These are phyloP conservation scores for Gaeumannomyces sp. DNA, from an alignment of 2,329 filamentous ascomycete genomes.

Conservation along the genomic window DNA sequence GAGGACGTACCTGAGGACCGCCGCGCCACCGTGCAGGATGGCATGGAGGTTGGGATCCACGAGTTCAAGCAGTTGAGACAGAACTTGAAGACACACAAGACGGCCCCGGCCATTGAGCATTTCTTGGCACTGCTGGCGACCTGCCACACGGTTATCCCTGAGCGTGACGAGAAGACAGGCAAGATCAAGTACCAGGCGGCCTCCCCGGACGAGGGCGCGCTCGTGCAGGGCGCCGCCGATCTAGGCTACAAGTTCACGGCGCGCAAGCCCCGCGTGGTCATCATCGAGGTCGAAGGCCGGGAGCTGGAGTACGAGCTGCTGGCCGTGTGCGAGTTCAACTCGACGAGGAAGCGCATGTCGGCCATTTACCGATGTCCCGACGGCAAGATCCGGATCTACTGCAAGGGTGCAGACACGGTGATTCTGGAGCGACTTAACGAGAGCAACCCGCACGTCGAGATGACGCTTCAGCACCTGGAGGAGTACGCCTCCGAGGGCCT, in stretches of 20 bases:
- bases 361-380: slow-evolving; percentile 95
- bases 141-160: slow-evolving; percentile 96
- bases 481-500: slow-evolving; percentile 97
- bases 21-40: slow-evolving; percentile 71
- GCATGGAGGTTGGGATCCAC: slow-evolving; percentile 70
- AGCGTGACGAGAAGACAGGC: slow-evolving; percentile 68
- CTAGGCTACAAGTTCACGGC: slow-evolving; percentile 89
- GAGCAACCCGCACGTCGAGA: slow-evolving; percentile 79
- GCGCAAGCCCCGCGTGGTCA: slow-evolving; percentile 81
- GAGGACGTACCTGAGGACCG: slow-evolving; percentile 90
- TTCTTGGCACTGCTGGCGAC: slow-evolving; percentile 82
- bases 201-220: slow-evolving; percentile 92
- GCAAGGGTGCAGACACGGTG: slow-evolving; percentile 95
- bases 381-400: slow-evolving; percentile 88
- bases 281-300: slow-evolving; percentile 68
- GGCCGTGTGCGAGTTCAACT: slow-evolving; percentile 99
- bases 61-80: slow-evolving; percentile 71
- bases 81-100: slow-evolving; percentile 57
- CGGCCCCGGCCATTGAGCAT: slow-evolving; percentile 57
- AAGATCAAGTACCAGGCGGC: slow-evolving; percentile 97
- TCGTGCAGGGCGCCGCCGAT: slow-evolving; percentile 81
- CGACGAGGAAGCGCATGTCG: slow-evolving; percentile 94
- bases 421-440: slow-evolving; percentile 84
- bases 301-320: slow-evolving; percentile 82
- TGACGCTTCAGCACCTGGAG: slow-evolving; percentile 91